Evolutionary conservation across 2,329 filamentous ascomycete genomes (phyloP), one percentile per base, ranked within the genome.

Genomic region (Nigrospora osmanthi): DNA sequence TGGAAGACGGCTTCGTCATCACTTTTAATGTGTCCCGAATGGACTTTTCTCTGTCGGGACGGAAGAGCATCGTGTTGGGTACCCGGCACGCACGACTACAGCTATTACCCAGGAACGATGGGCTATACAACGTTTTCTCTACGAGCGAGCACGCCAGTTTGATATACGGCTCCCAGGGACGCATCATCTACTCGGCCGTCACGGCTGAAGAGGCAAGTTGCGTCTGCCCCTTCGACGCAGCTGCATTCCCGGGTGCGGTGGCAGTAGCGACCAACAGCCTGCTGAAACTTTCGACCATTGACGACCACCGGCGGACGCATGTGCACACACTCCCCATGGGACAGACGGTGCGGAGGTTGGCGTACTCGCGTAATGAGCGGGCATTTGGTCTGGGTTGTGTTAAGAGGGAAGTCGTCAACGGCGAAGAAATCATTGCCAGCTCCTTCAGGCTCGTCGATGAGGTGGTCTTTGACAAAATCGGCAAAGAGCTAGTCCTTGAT

Each of bases 111-210:
- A 78, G 83, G 42, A 71, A 72, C 1, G 70, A 83, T 40, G 79
- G 77, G 0, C 68, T 88, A 1, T 86, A 76, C 59, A 94, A 87
- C 54, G 83, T 98, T 1, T 95, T 98, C 60, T 89, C 89, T 1
- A 95, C 89, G 0, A 95, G 89, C 46, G 93, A 98, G 57, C 89
- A 96, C 58, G 87, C 93, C 0, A 96, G 88, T 51, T 67, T 98
- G 44, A 95, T 98, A 40, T 96, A 98, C 59, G 87, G 86, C 10
- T 82, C 83, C 0, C 89, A 96, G 59, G 88, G 87, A 1, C 79
- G 90, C 17, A 85, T 96, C 35, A 81, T 95, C 1, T 98, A 94
- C 66, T 95, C 90, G 5, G 90, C 93, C 2, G 88, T 96, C 2
- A 95, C 91, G 12, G 89, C 90, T 3, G 87, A 95, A 49, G 84